Conservation (phyloP, 2,329 filamentous ascomycete genomes). For the Aspergillus ustus region DNA sequence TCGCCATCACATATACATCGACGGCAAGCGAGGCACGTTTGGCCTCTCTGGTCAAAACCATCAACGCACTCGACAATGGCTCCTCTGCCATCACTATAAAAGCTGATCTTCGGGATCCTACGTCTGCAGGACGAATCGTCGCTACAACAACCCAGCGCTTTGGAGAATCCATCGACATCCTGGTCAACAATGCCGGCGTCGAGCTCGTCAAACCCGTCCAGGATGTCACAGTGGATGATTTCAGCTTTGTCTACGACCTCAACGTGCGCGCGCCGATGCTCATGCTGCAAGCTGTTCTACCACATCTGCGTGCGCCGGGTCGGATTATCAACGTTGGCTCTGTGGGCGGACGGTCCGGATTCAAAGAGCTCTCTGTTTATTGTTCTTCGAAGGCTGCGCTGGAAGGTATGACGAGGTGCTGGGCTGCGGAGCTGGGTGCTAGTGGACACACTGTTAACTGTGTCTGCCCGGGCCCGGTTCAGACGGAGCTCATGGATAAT, state of each 20-base stretch:
- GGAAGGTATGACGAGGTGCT: slow-evolving; percentile 63
- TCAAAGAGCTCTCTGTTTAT: slow-evolving; percentile 56
- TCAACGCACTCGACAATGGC: neutral
- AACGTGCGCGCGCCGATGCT: slow-evolving; percentile 15
- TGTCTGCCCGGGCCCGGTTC: slow-evolving; percentile 63
- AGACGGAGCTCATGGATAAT: slow-evolving; percentile 62
- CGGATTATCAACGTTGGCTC: neutral
- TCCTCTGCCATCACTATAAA: neutral
- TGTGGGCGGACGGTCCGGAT: slow-evolving; percentile 51
- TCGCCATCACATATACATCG: neutral
- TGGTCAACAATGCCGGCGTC: slow-evolving; percentile 14
- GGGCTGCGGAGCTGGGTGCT: slow-evolving; percentile 62
- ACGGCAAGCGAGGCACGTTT: neutral
- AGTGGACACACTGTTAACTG: slow-evolving; percentile 65
- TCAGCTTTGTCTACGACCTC: slow-evolving; percentile 9
- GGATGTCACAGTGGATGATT: neutral
- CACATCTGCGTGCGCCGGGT: neutral
- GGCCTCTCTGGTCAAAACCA: neutral
- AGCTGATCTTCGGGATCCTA: neutral
- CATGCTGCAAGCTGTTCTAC: slow-evolving; percentile 12
- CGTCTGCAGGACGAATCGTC: neutral
- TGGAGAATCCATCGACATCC: neutral
- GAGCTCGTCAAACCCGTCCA: neutral
- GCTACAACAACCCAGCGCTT: neutral
- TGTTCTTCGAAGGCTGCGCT: slow-evolving; percentile 63